A percentile compares a stretch with the other conserved stretches of the same genome.
Evolutionary conservation across 768 basidiomycete genomes (phyloP).

Genomic region (Rubroboletus pulcherrimus): DNA sequence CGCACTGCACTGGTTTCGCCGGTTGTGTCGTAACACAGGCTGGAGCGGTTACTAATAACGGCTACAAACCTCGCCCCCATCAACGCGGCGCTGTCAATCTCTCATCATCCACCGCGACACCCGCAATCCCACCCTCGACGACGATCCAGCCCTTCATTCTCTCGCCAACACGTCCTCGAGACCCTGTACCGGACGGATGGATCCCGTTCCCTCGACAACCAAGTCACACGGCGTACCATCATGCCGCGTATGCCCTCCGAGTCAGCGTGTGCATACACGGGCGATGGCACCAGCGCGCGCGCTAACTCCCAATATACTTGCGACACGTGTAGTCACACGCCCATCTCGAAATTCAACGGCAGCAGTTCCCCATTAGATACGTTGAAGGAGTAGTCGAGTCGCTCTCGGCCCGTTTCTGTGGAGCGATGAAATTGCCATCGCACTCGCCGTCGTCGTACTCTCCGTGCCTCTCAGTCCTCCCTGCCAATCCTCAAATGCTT

Average conservation of each 20-base stretch:
- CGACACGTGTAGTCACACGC: conserved; percentile 35
- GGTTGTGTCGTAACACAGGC: conserved; percentile 30
- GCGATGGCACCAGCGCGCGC: conserved; percentile 19
- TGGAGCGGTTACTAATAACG: conserved; percentile 28
- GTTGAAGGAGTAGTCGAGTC: conserved; percentile 2
- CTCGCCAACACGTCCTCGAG: not conserved
- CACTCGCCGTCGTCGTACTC: conserved; percentile 4
- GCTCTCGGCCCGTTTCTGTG: conserved; percentile 10
- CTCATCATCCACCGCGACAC: conserved; percentile 3
- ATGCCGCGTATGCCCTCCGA: not conserved
- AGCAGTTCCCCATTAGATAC: conserved; percentile 22
- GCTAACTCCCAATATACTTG: conserved; percentile 27
- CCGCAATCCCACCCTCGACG: conserved; percentile 4
- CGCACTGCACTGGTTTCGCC: conserved; percentile 36
- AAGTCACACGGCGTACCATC: not conserved
- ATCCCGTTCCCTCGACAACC: not conserved
- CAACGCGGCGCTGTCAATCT: conserved; percentile 19
- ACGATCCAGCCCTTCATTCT: not conserved
- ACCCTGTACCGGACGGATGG: not conserved
- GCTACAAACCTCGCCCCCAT: conserved; percentile 19
- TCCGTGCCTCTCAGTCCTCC: not conserved
- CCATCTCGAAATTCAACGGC: conserved; percentile 26
- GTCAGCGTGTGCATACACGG: conserved; percentile 1
- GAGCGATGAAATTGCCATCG: conserved; percentile 8
- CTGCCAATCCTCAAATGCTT: conserved; percentile 16